A percentile compares a stretch with the other conserved stretches of the same genome.
phyloP scores from a whole-genome alignment of 352 stramenopile species.

The Phytophthora lateralis region DNA sequence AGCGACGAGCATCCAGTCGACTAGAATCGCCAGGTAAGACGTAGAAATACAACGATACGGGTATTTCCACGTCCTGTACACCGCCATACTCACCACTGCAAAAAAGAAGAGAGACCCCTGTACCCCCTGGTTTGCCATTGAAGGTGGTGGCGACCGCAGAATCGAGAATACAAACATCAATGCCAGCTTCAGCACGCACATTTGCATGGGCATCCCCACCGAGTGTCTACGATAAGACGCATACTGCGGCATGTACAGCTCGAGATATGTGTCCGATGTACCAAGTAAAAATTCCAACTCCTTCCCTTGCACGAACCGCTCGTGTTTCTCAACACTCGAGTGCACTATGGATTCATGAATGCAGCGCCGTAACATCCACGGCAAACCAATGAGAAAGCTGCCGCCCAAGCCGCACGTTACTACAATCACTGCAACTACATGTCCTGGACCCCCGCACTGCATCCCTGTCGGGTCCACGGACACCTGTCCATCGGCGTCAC shows the following conservation, averaged over 20 bases:
- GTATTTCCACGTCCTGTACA: constrained; percentile 25
- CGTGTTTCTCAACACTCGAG: constrained; percentile 39
- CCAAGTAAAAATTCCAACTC: constrained; percentile 63
- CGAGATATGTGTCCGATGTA: constrained; percentile 61
- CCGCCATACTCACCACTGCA: constrained; percentile 28
- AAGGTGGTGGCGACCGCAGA: constrained; percentile 48
- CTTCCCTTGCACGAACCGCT: constrained; percentile 51
- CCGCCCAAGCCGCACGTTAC: constrained; percentile 47
- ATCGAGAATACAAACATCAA: constrained; percentile 61
- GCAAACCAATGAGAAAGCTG: constrained; percentile 53
- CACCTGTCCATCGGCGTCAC: constrained; percentile 39
- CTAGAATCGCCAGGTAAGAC: constrained; percentile 36
- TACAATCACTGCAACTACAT: constrained; percentile 34
- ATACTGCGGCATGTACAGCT: constrained; percentile 61
- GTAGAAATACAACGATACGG: constrained; percentile 48
- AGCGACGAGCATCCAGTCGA: constrained; percentile 47
- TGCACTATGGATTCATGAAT: constrained; percentile 45
- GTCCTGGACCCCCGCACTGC: constrained; percentile 37
- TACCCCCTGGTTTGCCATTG: constrained; percentile 44
- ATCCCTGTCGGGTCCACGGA: constrained; percentile 53
- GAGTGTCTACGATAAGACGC: constrained; percentile 49
- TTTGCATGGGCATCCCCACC: constrained; percentile 35
- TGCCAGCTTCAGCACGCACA: constrained; percentile 53
- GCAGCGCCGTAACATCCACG: constrained; percentile 37
- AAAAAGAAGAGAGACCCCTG: constrained; percentile 61